Percentiles rank a stretch among this genome's conserved stretches.
Conservation (phyloP, 805 yeast genomes). For the Kazachstania psychrophila region DNA sequence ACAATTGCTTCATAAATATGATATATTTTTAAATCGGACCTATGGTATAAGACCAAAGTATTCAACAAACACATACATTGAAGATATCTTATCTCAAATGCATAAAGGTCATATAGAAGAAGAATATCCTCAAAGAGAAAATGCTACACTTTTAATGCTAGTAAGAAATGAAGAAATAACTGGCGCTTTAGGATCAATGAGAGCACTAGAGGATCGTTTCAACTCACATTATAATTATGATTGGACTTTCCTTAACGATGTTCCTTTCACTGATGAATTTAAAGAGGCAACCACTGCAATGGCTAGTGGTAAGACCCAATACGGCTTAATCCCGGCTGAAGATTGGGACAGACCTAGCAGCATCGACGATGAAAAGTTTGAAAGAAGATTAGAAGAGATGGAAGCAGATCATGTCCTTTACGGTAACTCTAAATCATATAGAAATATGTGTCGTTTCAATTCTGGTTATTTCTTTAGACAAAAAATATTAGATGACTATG, state of each 20-base stretch:
- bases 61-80: constrained; percentile 22
- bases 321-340: constrained; percentile 53
- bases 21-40: not conserved
- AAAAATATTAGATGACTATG: constrained; percentile 58
- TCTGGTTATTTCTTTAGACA: constrained; percentile 86
- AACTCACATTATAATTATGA: constrained; percentile 58
- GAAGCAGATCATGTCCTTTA: constrained; percentile 45
- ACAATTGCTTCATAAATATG: constrained; percentile 1
- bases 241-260: constrained; percentile 75
- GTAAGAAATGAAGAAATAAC: constrained; percentile 73
- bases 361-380: constrained; percentile 53
- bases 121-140: constrained; percentile 24
- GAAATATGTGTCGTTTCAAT: constrained; percentile 95
- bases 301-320: constrained; percentile 55
- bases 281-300: constrained; percentile 49
- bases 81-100: constrained; percentile 7
- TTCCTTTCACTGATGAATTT: constrained; percentile 55
- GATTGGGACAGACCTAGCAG: constrained; percentile 77
- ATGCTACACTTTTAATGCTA: constrained; percentile 83
- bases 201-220: constrained; percentile 69
- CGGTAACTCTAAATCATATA: constrained; percentile 57
- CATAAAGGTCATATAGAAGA: not conserved
- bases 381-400: constrained; percentile 38
- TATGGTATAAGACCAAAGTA: constrained; percentile 10
- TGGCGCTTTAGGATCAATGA: constrained; percentile 67